These are phyloP conservation scores for Dictyostelium discoideum DNA, from an alignment of 78 protist genomes.

Conservation along the genomic window DNA sequence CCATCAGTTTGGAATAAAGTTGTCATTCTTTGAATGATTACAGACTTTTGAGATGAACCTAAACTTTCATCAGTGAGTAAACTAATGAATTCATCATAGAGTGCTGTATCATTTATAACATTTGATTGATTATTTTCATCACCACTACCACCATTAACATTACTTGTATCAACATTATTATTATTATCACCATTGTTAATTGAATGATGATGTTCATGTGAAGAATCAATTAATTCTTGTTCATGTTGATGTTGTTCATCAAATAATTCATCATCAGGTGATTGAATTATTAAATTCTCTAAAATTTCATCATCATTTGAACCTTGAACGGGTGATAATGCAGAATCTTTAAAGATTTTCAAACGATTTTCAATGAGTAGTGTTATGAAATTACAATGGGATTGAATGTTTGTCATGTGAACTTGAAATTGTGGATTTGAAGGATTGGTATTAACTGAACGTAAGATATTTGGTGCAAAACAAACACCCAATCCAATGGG, in stretches of 20 bases:
- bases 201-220: not conserved
- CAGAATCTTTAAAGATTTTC: not conserved
- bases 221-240: not conserved
- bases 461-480: constrained; percentile 50
- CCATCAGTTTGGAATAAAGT: constrained; percentile 37
- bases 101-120: not conserved
- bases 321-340: not conserved
- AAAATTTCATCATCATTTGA: constrained; percentile 10
- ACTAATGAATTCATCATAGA: constrained; percentile 66
- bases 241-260: not conserved
- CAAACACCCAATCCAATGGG: constrained; percentile 72
- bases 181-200: no score
- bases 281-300: not conserved
- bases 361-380: constrained; percentile 43
- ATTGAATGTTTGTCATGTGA: constrained; percentile 39
- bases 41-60: not conserved
- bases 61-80: constrained; percentile 31
- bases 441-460: constrained; percentile 7
- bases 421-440: constrained; percentile 28
- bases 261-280: not conserved
- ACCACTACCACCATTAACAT: not conserved
- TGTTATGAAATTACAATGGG: constrained; percentile 40
- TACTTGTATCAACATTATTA: not conserved
- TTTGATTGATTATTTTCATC: not conserved
- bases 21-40: constrained; percentile 30